Base-by-base conservation (phyloP, 2,329 filamentous ascomycete genomes). In the Basipetospora sp. region DNA sequence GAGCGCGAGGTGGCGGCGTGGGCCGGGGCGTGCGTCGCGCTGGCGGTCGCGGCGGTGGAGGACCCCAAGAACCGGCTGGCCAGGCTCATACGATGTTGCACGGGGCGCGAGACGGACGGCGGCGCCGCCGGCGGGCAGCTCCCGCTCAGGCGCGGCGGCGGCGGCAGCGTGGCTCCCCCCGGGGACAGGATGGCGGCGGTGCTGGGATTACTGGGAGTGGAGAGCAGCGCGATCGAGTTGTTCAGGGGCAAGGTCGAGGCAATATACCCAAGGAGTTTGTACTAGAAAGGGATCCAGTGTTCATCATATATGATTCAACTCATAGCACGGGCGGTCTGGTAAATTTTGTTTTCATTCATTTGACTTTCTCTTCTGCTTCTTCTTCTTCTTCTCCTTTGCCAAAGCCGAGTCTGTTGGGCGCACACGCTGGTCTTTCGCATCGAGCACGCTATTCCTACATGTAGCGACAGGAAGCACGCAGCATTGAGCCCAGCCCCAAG, bases 21-120 rank as follows among this genome's bases (percentile, higher is more conserved):
- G 58, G 36, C 59, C 8, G 39, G 44, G 27, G 52, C 59, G 14
- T 56, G 55, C 38, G 45, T 48, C 19, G 48, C 44, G 19, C 43
- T 62, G 16, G 50, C 50, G 13, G 49, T 52, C 38, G 44, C 49
- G 5, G 51, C 51, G 16, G 36, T 47, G 20, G 40, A 45, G 18
- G 41, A 43, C 16, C 22, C 35, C 2, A 11, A 11, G 17, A 18
- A 14, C 8, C 15, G 38, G 19, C n/a, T 36, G 27, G 13, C 10
- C 5, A 18, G 16, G 26, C 8, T 31, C 10, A 3, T 31, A 8
- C 20, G 22, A n/a, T n/a, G n/a, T 17, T 13, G 22, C 14, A 27
- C 20, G n/a, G 19, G 13, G n/a, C 6, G 22, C 33, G 13, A 28
- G 10, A n/a, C n/a, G 19, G 33, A 35, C 4, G 28, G 13, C 11